Evolutionary conservation across 495 filamentous ascomycete genomes (phyloP), one percentile per base, ranked within the genome.

Genomic region (Aspergillus bertholletiae): DNA sequence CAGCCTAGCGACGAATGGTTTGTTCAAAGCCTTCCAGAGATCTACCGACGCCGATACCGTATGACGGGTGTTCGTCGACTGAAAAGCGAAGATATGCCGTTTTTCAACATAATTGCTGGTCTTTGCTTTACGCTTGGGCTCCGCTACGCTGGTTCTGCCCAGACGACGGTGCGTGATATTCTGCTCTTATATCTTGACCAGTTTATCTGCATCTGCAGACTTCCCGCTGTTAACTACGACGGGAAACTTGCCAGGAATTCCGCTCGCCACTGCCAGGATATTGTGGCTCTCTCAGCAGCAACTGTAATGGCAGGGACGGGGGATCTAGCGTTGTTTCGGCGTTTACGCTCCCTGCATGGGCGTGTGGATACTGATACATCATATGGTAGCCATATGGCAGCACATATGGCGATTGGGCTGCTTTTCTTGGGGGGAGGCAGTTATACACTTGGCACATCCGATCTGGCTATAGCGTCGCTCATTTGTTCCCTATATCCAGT

Each of bases 221-320:
- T 88, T 7, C 81, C 84, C 15, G 82, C 84, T 6, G 57, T 71
- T 7, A 88, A 80, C 55, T 96, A 94, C 64, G 94, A 99, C 64
- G 79, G 83, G 17, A 90, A 86, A 64, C 79, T 95, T 21, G 80
- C 94, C 7, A 83, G 88, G 13, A 87, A 87, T 49, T 93, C 92
- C 6, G 85, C 89, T 17, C 82, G 88, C 37, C 94, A 96, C 71
- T 97, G 92, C 66, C 89, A 96, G 63, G 91, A 97, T 62, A 73
- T 92, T 18, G 66, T 96, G 13, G 88, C 88, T 0, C 77, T 99
- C 3, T 84, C 90, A 34, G 80, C 82, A n/a, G 85, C 92, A 2
- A 89, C 85, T 5, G 89, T 96, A 32, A 96, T 97, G 92, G 92
- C 94, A 15, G 94, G 94, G 12, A 96, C 89, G 2, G 95, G 94